Evolutionary conservation across 2,329 filamentous ascomycete species (phyloP).

Genomic region (Bipolaris victoriae): DNA sequence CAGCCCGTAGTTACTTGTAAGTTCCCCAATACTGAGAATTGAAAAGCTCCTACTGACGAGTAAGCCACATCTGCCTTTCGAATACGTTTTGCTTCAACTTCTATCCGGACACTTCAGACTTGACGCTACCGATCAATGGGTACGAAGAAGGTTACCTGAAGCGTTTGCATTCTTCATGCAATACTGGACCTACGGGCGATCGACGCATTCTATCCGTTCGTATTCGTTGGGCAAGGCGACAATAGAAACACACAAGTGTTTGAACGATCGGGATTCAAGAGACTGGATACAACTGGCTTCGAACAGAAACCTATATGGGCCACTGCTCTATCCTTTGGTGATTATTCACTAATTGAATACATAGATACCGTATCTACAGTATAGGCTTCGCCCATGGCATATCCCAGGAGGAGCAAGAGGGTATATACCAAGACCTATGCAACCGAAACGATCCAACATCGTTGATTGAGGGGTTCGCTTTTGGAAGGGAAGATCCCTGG

Average conservation of each 20-base stretch:
- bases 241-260: background rate
- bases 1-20: background rate
- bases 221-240: too few species aligned
- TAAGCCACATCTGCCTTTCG: background rate
- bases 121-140: too few species aligned
- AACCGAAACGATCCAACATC: background rate
- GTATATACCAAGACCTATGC: background rate
- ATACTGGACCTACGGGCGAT: too few species aligned
- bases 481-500: background rate
- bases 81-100: background rate
- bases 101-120: too few species aligned
- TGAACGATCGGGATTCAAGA: background rate
- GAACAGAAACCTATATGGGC: background rate
- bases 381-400: background rate
- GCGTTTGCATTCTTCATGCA: too few species aligned
- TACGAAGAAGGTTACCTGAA: too few species aligned
- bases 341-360: background rate
- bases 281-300: background rate
- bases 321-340: background rate
- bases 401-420: background rate
- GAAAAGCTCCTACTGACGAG: background rate
- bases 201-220: too few species aligned
- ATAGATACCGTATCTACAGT: background rate
- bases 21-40: background rate
- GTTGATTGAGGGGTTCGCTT: constrained; percentile 3